Percentiles rank a stretch among this genome's conserved stretches.
These are phyloP conservation scores for Gossypium trilobum DNA, from an alignment of 441 rosid species.

Conservation along the genomic window DNA sequence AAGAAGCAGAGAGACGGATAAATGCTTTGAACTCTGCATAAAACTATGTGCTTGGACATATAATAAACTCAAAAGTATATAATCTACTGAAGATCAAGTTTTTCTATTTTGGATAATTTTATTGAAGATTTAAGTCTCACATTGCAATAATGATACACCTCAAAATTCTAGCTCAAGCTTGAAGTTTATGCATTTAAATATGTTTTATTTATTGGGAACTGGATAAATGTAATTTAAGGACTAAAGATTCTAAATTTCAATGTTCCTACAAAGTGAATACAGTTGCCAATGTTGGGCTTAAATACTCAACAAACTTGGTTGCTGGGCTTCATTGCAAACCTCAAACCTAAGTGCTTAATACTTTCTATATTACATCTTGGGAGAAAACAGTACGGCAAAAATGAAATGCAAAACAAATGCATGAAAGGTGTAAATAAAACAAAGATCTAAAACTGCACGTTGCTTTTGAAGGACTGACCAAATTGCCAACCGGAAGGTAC, in stretches of 20 bases:
- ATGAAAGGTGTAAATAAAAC: background rate
- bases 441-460: conserved; percentile 31
- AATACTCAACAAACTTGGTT: background rate
- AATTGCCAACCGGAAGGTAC: conserved; percentile 59
- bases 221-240: background rate
- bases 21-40: conserved; percentile 17
- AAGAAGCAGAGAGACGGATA: conserved; percentile 45
- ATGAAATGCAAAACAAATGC: background rate
- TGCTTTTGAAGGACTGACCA: conserved; percentile 58
- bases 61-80: background rate
- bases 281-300: background rate
- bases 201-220: too few species aligned
- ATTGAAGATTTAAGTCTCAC: background rate
- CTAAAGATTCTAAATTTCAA: background rate
- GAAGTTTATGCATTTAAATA: too few species aligned
- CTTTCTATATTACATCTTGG: conserved; percentile 7
- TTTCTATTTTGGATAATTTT: background rate
- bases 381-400: background rate
- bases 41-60: background rate
- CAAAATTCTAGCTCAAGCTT: too few species aligned
- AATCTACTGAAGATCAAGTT: background rate
- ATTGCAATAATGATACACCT: too few species aligned
- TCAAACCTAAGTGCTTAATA: conserved; percentile 5
- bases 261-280: background rate
- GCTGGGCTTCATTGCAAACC: conserved; percentile 26